Base-by-base conservation (phyloP, 306 rosid genomes). In the Adenanthera pavonina region DNA sequence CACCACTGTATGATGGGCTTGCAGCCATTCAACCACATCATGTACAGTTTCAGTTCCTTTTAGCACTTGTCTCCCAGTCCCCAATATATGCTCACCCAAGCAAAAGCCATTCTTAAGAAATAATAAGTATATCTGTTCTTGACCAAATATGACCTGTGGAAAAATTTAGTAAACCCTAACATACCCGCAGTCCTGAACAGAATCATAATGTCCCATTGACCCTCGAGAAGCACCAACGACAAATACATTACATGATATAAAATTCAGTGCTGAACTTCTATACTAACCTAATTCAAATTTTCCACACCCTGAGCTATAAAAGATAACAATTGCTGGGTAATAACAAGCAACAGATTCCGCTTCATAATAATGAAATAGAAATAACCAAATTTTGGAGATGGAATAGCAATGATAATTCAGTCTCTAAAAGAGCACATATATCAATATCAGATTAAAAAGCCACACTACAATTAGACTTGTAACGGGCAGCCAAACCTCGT, bases 401-500 rank as follows among this genome's bases (percentile, higher is more conserved):
- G 46, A 34, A 64, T 14, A 64, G 19, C 38, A 35, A 15, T 66
- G 48, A 48, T 19, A 49, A 49, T 11, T 78, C 59, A 36, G 13
- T 20, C 43, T 25, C 68, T 11, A 34, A 19, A 34, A 69, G 52
- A 61, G 19, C 17, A 51, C 13, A 69, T 0, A 2, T 53, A 51
- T 69, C 72, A 68, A 2, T 53, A 51, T 69, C 72, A 68, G 66
- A 43, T 34, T 4, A 20, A 38, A 44, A 46, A 46, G 3, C 12
- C 43, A 40, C 43, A 40, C 3, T 56, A 19, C n/a, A 16, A 56
- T 64, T 15, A 64, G 15, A 64, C 70, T 14, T 7, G 11, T 65
- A 66, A 66, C 10, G 38, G 25, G 38, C 5, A 66, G 49, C 8
- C 72, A 7, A 40, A 66, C 72, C 72, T 66, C 72, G 33, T 95